Base-by-base conservation (phyloP, 371 early-diverging fungal species). In the Circinella minor region DNA sequence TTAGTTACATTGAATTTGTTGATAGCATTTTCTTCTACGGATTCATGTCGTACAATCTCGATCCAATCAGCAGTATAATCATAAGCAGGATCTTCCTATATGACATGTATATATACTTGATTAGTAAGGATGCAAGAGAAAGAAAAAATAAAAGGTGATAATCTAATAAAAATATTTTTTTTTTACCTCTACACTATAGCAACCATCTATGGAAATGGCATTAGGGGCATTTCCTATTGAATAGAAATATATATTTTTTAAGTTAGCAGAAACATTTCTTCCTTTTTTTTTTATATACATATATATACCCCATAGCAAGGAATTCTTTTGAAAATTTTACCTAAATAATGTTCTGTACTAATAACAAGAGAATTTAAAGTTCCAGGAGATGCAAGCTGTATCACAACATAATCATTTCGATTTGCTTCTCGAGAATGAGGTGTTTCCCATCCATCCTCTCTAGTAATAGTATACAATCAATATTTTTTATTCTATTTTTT, bases 281-380 rank as follows among this genome's bases (percentile, higher is more conserved):
- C 4, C 37, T 27, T 57, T 20, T 4, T 37, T 60, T 5, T 43
- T 15, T 36, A 34, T 39, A 39, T n/a, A n/a, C n/a, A 27, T 27
- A 27, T 27, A 2, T 27, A 1, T 27, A 27, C 27, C 27, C 27
- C 27, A 27, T 27, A 27, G 2, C 27, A 27, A 27, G 27, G 27
- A 27, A 27, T 27, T 27, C 27, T 27, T 27, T 27, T 27, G 2
- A 27, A 27, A 27, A 27, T 1, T 54, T 91, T 92, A 65, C 95
- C 95, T 74, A 86, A 85, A 77, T 90, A 94, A 54, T 87, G 86
- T 38, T 82, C 84, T 5, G 95, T 95, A 69, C 95, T 93, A 9
- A 95, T 76, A 37, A 86, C 84, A 51, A 92, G 82, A 36, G 82
- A 72, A 11, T 89, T 81, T 17, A 95, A 75, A 54, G 74, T 85